These are phyloP conservation scores for Rosa rugosa DNA, from an alignment of 306 rosid genomes.

Conservation along the genomic window DNA sequence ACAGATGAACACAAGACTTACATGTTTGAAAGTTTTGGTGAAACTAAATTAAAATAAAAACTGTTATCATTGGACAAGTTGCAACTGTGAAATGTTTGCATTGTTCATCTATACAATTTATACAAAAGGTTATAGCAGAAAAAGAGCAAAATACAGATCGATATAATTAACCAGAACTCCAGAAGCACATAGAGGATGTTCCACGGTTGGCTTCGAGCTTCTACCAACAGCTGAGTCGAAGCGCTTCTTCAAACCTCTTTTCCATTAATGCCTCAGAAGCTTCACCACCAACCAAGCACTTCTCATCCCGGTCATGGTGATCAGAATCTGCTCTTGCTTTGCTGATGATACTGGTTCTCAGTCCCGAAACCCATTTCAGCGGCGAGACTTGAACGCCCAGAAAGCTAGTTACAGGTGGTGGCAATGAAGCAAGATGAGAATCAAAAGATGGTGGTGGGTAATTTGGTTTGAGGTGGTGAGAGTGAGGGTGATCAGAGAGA, in stretches of 20 bases:
- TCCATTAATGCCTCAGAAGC: background rate
- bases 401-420: background rate
- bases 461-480: background rate
- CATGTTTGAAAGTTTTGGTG: background rate
- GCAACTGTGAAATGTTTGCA: background rate
- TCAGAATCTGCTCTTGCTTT: background rate
- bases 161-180: background rate
- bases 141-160: background rate
- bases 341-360: background rate
- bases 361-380: background rate
- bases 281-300: background rate
- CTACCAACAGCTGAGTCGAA: slow-evolving; percentile 12
- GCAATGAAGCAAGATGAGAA: background rate
- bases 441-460: background rate
- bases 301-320: background rate
- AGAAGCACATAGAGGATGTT: background rate
- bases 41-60: too few species aligned
- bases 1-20: too few species aligned
- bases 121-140: background rate
- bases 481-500: slow-evolving; percentile 1
- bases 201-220: background rate
- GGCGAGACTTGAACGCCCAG: background rate
- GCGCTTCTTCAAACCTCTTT: slow-evolving; percentile 9
- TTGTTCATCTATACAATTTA: background rate
- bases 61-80: background rate